These are phyloP conservation scores for Fragaria nilgerrensis DNA, from an alignment of 306 rosid species.

Conservation along the genomic window DNA sequence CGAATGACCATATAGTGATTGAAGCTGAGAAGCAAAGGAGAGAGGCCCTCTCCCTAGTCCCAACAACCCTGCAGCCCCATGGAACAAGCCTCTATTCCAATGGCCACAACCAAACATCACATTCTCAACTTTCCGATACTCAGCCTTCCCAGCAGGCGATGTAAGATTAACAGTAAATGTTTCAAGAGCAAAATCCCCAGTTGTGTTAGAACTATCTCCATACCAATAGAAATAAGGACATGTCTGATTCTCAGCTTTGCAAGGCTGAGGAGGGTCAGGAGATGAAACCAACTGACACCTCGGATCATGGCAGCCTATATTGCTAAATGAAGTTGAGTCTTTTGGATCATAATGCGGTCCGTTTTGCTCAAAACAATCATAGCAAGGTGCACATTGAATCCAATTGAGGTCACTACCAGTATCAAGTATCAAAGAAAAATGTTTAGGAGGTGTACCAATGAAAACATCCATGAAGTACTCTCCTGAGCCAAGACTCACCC, in stretches of 20 bases:
- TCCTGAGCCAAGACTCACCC: conserved; percentile 94
- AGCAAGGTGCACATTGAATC: conserved; percentile 93
- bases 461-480: conserved; percentile 98
- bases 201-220: conserved; percentile 92
- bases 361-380: conserved; percentile 84
- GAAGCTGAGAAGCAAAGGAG: conserved; percentile 94
- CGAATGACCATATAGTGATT: conserved; percentile 83
- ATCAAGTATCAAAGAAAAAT: conserved; percentile 80
- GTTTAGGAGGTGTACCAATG: conserved; percentile 91
- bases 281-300: conserved; percentile 74
- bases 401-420: conserved; percentile 98
- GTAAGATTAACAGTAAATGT: conserved; percentile 89
- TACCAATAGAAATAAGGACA: conserved; percentile 97
- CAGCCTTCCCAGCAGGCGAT: conserved; percentile 39
- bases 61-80: conserved; percentile 90
- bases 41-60: conserved; percentile 93
- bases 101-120: conserved; percentile 99
- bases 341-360: conserved; percentile 82
- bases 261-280: conserved; percentile 81
- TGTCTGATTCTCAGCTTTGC: conserved; percentile 63
- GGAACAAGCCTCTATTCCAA: conserved; percentile 97
- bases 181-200: conserved; percentile 83
- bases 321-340: conserved; percentile 64
- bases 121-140: conserved; percentile 55
- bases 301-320: conserved; percentile 65